Evolutionary conservation across 352 stramenopile species (phyloP).

Genomic region (Lagenidium giganteum): DNA sequence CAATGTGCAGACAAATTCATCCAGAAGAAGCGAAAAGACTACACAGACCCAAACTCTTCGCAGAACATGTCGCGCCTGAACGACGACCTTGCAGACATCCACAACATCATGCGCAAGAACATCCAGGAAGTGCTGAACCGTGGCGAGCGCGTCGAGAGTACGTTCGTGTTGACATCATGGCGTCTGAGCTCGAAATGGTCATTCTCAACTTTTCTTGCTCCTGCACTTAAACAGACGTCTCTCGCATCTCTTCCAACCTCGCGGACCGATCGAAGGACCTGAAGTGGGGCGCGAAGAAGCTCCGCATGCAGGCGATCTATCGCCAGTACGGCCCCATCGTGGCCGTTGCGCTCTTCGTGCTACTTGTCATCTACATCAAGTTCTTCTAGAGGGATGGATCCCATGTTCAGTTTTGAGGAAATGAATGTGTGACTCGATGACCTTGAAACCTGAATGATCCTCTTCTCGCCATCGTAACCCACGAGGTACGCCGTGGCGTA

Average conservation of each 20-base stretch:
- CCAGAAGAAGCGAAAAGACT: conserved; percentile 97
- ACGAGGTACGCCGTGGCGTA: no score
- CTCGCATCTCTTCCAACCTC: conserved; percentile 87
- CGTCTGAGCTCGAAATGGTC: background rate
- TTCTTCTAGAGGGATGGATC: conserved; percentile 68
- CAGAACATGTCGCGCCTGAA: conserved; percentile 96
- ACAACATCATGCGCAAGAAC: conserved; percentile 99
- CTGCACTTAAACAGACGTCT: conserved; percentile 54
- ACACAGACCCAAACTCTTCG: conserved; percentile 93
- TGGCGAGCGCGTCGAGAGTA: conserved; percentile 85
- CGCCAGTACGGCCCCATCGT: conserved; percentile 83
- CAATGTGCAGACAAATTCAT: conserved; percentile 95
- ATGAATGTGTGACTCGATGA: no score
- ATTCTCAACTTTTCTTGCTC: conserved; percentile 10
- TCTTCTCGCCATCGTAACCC: no score
- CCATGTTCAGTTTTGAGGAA: no score
- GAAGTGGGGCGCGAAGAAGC: conserved; percentile 96
- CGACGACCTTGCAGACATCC: conserved; percentile 97
- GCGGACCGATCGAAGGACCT: conserved; percentile 94
- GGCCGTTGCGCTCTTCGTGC: conserved; percentile 74
- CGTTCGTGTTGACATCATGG: conserved; percentile 4
- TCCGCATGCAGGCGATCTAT: conserved; percentile 87
- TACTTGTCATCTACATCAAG: conserved; percentile 89
- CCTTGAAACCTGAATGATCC: no score
- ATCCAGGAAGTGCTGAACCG: conserved; percentile 94